A percentile compares a stretch with the other conserved stretches of the same genome.
phyloP scores from a whole-genome alignment of 345 rosid genomes.

The Hypericum perforatum region DNA sequence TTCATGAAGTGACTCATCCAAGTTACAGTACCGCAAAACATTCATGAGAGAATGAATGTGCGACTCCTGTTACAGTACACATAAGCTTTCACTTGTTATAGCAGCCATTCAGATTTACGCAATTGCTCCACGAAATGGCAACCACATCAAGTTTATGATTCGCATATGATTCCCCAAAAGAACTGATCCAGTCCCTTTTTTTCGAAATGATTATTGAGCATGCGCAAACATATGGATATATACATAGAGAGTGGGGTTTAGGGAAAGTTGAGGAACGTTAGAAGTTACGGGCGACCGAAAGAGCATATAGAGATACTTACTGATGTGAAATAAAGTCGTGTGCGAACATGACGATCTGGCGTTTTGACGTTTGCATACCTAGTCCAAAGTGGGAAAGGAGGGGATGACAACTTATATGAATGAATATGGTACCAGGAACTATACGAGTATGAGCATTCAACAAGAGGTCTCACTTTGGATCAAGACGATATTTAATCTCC shows the following conservation, averaged over 20 bases:
- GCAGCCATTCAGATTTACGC: not conserved
- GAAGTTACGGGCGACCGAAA: not conserved
- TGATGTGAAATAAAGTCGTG: constrained; percentile 97
- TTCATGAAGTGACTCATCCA: constrained; percentile 91
- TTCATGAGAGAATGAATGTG: constrained; percentile 96
- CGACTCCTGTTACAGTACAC: constrained; percentile 59
- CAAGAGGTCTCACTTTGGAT: constrained; percentile 55
- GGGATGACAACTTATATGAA: too few relatives aligned
- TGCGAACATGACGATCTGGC: constrained; percentile 97
- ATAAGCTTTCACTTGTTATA: not conserved
- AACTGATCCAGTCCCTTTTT: too few relatives aligned
- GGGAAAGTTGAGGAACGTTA: not conserved
- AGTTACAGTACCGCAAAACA: constrained; percentile 88
- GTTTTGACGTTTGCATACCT: constrained; percentile 98
- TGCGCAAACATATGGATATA: not conserved
- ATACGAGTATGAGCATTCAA: constrained; percentile 1
- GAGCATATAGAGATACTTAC: constrained; percentile 40
- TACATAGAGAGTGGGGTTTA: not conserved
- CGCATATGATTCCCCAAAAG: too few relatives aligned
- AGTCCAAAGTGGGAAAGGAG: constrained; percentile 9
- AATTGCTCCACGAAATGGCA: too few relatives aligned
- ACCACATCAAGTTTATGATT: too few relatives aligned
- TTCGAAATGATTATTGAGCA: too few relatives aligned
- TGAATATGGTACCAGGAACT: constrained; percentile 1
- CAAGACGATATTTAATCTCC: constrained; percentile 91